These are phyloP conservation scores for Cladosporium sp. DNA, from an alignment of 2,329 filamentous ascomycete genomes.

Conservation along the genomic window DNA sequence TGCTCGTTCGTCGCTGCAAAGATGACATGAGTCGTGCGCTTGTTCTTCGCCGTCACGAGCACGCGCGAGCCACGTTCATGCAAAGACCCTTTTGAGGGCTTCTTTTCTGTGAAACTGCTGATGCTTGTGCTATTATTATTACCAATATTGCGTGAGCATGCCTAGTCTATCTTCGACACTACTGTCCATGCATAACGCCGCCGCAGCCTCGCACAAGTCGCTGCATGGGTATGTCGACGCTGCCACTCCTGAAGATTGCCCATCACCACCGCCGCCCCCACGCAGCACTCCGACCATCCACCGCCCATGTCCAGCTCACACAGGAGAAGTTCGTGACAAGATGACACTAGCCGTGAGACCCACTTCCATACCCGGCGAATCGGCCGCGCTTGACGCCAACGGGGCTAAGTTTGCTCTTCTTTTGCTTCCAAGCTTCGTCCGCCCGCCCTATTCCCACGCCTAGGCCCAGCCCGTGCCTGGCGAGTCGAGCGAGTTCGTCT, in stretches of 20 bases:
- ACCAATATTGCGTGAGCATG: too few species aligned
- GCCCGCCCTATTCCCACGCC: not conserved
- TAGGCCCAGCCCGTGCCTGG: not conserved
- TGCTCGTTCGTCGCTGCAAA: not conserved
- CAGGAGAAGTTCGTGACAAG: not conserved
- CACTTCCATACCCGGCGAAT: not conserved
- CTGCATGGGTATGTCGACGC: too few species aligned
- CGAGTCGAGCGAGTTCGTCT: not conserved
- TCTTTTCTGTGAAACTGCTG: not conserved
- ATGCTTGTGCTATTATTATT: too few species aligned
- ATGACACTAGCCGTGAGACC: not conserved
- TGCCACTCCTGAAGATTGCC: not conserved
- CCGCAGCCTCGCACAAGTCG: too few species aligned
- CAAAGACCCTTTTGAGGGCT: not conserved
- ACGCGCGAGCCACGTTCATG: not conserved
- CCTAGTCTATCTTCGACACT: too few species aligned
- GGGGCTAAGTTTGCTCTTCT: not conserved
- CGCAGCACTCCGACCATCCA: not conserved
- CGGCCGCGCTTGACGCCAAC: conserved; percentile 1
- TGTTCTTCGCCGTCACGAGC: not conserved
- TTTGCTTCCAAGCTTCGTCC: not conserved
- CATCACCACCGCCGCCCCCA: not conserved
- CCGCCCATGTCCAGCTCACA: not conserved
- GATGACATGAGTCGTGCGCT: not conserved
- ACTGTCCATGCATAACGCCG: too few species aligned